phyloP scores from a whole-genome alignment of 257 asterid species.

The Forsythia suspensa region DNA sequence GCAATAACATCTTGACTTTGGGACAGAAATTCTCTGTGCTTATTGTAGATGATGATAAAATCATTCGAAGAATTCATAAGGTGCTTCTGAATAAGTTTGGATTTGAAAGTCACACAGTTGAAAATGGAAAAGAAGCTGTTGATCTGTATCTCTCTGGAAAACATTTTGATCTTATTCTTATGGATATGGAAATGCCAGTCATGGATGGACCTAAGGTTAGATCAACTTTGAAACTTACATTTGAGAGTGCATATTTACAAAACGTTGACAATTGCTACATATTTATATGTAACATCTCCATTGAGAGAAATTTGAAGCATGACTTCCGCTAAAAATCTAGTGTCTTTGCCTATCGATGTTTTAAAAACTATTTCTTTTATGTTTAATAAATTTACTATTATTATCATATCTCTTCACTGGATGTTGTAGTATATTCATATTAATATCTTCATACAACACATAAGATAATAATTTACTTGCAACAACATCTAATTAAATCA shows the following conservation, averaged over 20 bases:
- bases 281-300: background rate
- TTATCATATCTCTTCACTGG: background rate
- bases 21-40: slow-evolving; percentile 32
- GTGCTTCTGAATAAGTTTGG: slow-evolving; percentile 24
- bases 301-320: background rate
- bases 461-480: background rate
- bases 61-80: slow-evolving; percentile 31
- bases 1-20: background rate
- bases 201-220: slow-evolving; percentile 50
- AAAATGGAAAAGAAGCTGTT: slow-evolving; percentile 51
- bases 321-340: background rate
- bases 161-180: slow-evolving; percentile 43
- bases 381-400: background rate
- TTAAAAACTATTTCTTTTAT: no score
- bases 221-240: background rate
- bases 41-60: slow-evolving; percentile 51
- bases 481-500: background rate
- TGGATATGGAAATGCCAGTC: slow-evolving; percentile 62
- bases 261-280: background rate
- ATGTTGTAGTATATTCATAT: background rate
- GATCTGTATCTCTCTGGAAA: slow-evolving; percentile 38
- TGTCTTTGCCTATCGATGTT: background rate
- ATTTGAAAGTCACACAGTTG: slow-evolving; percentile 28
- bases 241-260: background rate
- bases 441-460: background rate